A percentile compares a stretch with the other conserved stretches of the same genome.
Evolutionary conservation across 495 filamentous ascomycete species (phyloP).

Genomic region (Xylaria cubensis): DNA sequence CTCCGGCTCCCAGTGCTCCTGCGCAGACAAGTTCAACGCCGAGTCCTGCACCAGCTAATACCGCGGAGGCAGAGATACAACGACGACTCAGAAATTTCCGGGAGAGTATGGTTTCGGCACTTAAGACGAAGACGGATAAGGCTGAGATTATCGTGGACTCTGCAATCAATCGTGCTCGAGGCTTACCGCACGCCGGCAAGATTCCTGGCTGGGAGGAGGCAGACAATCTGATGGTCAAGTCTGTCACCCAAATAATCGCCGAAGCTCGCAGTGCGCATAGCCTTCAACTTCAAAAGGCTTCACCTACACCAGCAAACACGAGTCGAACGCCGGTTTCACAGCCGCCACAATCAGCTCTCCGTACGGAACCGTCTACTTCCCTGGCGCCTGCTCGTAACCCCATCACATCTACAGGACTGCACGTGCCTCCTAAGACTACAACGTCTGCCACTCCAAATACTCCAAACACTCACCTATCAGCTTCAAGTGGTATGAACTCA

Average conservation of each 20-base stretch:
- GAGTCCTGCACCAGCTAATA: slow-evolving; percentile 34
- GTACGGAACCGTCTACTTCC: slow-evolving; percentile 33
- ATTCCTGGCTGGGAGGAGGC: slow-evolving; percentile 44
- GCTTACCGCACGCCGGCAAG: slow-evolving; percentile 34
- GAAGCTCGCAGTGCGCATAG: slow-evolving; percentile 38
- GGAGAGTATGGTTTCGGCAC: slow-evolving; percentile 38
- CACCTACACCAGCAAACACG: slow-evolving; percentile 23
- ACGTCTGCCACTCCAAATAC: slow-evolving; percentile 15
- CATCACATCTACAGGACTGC: slow-evolving; percentile 21
- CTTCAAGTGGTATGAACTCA: slow-evolving; percentile 17
- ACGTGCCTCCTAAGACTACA: slow-evolving; percentile 22
- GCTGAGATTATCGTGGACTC: slow-evolving; percentile 40
- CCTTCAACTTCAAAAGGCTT: slow-evolving; percentile 25
- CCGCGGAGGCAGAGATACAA: slow-evolving; percentile 40
- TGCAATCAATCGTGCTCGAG: slow-evolving; percentile 41
- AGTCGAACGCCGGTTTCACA: slow-evolving; percentile 25
- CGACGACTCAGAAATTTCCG: slow-evolving; percentile 38
- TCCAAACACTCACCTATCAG: slow-evolving; percentile 15
- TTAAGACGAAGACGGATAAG: slow-evolving; percentile 41
- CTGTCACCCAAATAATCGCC: slow-evolving; percentile 41
- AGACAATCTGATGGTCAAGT: slow-evolving; percentile 41
- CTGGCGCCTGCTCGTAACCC: slow-evolving; percentile 30
- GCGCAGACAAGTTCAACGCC: slow-evolving; percentile 28
- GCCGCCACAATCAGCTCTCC: slow-evolving; percentile 25
- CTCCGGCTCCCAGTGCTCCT: slow-evolving; percentile 28